These are phyloP conservation scores for Cryptosporidium xiaoi DNA, from an alignment of 169 alveolate species.

Conservation along the genomic window DNA sequence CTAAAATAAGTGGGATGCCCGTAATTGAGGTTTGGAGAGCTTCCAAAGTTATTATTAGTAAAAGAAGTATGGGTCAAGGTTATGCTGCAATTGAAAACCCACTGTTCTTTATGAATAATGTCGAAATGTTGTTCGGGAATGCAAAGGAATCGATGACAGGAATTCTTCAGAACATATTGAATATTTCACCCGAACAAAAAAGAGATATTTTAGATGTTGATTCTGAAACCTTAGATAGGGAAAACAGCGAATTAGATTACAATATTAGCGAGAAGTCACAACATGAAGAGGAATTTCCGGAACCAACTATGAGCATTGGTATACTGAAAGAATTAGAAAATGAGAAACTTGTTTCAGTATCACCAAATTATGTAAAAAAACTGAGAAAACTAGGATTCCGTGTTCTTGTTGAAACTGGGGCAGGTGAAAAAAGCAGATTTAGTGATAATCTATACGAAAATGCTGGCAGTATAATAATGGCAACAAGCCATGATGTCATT, in stretches of 20 bases:
- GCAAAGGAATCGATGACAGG: slow-evolving; percentile 82
- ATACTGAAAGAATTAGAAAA: slow-evolving; percentile 78
- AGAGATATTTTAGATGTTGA: slow-evolving; percentile 6
- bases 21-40: slow-evolving; percentile 94
- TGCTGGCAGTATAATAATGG: slow-evolving; percentile 81
- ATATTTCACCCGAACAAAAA: slow-evolving; percentile 42
- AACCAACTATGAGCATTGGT: slow-evolving; percentile 75
- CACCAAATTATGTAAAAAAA: slow-evolving; percentile 85
- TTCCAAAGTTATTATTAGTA: slow-evolving; percentile 86
- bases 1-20: slow-evolving; percentile 95
- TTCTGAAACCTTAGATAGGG: slow-evolving; percentile 64
- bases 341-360: slow-evolving; percentile 84
- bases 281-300: slow-evolving; percentile 40
- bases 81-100: slow-evolving; percentile 95
- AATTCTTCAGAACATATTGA: slow-evolving; percentile 15
- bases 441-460: slow-evolving; percentile 81
- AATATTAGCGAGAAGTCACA: not conserved
- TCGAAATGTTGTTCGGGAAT: slow-evolving; percentile 91
- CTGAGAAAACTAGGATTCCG: slow-evolving; percentile 86
- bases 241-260: slow-evolving; percentile 17
- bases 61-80: slow-evolving; percentile 94
- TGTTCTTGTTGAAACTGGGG: slow-evolving; percentile 85
- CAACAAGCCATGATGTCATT: slow-evolving; percentile 77
- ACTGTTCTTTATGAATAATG: slow-evolving; percentile 88
- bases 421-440: slow-evolving; percentile 85